Evolutionary conservation across 768 basidiomycete species (phyloP).

Genomic region (Xerocomellus dryophilus): DNA sequence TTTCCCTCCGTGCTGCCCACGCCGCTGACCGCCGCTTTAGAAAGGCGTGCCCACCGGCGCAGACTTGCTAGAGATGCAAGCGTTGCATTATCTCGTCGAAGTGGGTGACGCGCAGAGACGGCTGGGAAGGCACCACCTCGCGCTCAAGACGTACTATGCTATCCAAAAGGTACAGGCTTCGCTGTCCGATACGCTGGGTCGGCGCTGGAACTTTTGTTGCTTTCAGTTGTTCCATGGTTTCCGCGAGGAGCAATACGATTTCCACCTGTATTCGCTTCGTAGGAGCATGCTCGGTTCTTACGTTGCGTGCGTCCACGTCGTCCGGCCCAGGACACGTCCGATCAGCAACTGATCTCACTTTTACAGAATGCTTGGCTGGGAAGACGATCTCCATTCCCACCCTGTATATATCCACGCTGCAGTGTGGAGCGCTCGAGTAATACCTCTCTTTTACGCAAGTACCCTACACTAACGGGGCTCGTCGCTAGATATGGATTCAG

Average conservation of each 20-base stretch:
- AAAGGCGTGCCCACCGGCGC: constrained; percentile 80
- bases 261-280: constrained; percentile 91
- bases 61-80: constrained; percentile 96
- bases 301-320: constrained; percentile 56
- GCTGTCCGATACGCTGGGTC: neutral
- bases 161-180: constrained; percentile 59
- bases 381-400: constrained; percentile 74
- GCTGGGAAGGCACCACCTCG: constrained; percentile 64
- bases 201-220: constrained; percentile 4
- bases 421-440: constrained; percentile 65
- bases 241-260: constrained; percentile 97
- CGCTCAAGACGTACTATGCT: constrained; percentile 81
- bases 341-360: constrained; percentile 3
- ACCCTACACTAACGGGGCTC: constrained; percentile 11
- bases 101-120: constrained; percentile 71
- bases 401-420: constrained; percentile 73
- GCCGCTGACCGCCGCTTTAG: constrained; percentile 40
- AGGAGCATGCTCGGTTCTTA: constrained; percentile 88
- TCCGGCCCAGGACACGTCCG: neutral
- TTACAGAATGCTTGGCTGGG: constrained; percentile 73
- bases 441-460: constrained; percentile 10
- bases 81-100: constrained; percentile 80
- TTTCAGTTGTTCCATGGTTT: constrained; percentile 74
- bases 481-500: constrained; percentile 63
- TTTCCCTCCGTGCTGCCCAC: neutral